Conservation (phyloP, 768 basidiomycete species). For the Leccinum aurantiacum region DNA sequence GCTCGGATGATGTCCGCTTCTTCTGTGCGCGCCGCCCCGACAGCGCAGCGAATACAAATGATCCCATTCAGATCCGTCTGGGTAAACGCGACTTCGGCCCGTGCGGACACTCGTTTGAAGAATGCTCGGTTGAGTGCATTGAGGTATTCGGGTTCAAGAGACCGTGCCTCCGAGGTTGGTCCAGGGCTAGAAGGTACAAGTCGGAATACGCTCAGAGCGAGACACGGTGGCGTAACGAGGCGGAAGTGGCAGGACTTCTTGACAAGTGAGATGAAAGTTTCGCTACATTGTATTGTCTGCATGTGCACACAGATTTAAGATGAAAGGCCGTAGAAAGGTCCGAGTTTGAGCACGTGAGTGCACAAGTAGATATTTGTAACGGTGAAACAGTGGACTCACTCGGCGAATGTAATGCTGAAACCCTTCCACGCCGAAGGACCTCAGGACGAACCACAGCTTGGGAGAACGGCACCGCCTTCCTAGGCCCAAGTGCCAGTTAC, state of each 20-base stretch:
- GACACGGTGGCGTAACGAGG: slow-evolving; percentile 67
- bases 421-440: slow-evolving; percentile 78
- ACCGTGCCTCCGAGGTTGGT: background rate
- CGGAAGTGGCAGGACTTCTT: slow-evolving; percentile 50
- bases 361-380: too few species aligned
- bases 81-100: slow-evolving; percentile 71
- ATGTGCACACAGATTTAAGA: background rate
- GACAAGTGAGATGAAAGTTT: slow-evolving; percentile 59
- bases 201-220: slow-evolving; percentile 78
- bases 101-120: slow-evolving; percentile 53
- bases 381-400: background rate
- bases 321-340: background rate
- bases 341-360: background rate
- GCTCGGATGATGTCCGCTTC: slow-evolving; percentile 61
- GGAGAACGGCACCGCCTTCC: slow-evolving; percentile 89
- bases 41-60: slow-evolving; percentile 74
- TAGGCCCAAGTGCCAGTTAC: slow-evolving; percentile 81
- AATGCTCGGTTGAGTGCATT: slow-evolving; percentile 71
- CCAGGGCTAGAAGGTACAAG: slow-evolving; percentile 39
- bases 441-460: slow-evolving; percentile 90
- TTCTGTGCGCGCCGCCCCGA: slow-evolving; percentile 70
- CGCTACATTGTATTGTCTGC: slow-evolving; percentile 63
- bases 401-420: slow-evolving; percentile 73
- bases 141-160: slow-evolving; percentile 37
- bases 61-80: slow-evolving; percentile 74